A percentile compares a stretch with the other conserved stretches of the same genome.
Conservation (phyloP, 2,329 filamentous ascomycete genomes). For the Calonectria hawksworthii region DNA sequence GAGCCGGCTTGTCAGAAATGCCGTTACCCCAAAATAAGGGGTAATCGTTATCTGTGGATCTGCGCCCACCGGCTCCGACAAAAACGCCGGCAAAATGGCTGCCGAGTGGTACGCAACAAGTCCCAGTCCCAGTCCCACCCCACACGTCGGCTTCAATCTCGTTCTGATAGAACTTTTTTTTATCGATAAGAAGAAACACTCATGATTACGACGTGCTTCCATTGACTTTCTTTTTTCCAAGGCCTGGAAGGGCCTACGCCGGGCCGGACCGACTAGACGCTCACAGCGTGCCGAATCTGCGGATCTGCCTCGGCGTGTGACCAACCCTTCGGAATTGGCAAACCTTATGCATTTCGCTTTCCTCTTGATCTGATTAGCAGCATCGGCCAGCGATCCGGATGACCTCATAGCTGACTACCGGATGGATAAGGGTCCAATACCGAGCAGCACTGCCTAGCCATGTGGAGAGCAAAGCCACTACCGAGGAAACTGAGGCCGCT, state of each 20-base stretch:
- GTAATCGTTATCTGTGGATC: slow-evolving; percentile 5
- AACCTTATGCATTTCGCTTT: neutral
- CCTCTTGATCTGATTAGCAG: neutral
- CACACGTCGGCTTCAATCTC: neutral
- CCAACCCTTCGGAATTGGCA: neutral
- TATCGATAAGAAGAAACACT: neutral
- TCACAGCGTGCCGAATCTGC: neutral
- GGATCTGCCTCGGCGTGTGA: neutral
- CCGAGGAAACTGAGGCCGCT: neutral
- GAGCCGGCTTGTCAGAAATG: neutral
- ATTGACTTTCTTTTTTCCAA: neutral
- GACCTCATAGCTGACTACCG: neutral
- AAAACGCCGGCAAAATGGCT: neutral
- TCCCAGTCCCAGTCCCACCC: neutral
- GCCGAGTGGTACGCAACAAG: neutral
- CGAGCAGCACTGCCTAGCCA: neutral
- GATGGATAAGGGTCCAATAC: neutral
- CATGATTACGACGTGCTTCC: neutral
- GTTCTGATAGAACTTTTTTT: neutral
- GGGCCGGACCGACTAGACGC: neutral
- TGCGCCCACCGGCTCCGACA: neutral
- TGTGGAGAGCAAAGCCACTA: neutral
- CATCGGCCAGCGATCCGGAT: neutral
- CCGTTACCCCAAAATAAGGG: slow-evolving; percentile 11
- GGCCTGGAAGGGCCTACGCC: neutral